Conservation (phyloP, 1,284 basidiomycete genomes). For the Prillingera fragicola region DNA sequence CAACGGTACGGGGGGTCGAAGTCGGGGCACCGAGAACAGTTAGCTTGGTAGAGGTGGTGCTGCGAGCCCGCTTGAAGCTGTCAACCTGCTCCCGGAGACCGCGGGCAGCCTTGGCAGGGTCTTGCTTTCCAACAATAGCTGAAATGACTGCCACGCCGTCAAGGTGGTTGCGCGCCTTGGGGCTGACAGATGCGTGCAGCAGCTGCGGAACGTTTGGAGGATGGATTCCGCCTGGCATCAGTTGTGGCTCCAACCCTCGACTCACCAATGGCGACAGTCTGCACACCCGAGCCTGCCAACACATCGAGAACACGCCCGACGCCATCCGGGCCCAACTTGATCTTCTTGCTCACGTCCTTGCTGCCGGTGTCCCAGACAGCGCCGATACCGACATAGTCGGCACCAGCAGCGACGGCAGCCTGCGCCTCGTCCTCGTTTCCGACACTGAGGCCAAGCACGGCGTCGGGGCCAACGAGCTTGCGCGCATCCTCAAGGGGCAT, state of each 20-base stretch:
- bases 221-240: slow-evolving; percentile 68
- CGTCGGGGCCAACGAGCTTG: slow-evolving; percentile 60
- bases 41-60: background rate
- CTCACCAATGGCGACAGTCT: slow-evolving; percentile 75
- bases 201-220: slow-evolving; percentile 65
- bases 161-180: slow-evolving; percentile 54
- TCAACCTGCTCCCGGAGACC: slow-evolving; percentile 41
- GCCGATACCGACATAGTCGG: slow-evolving; percentile 84
- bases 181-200: slow-evolving; percentile 63
- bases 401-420: slow-evolving; percentile 53
- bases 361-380: slow-evolving; percentile 68
- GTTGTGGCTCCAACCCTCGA: background rate
- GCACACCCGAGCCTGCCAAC: slow-evolving; percentile 60
- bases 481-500: slow-evolving; percentile 70
- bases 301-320: slow-evolving; percentile 61
- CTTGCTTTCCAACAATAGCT: slow-evolving; percentile 67
- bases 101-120: slow-evolving; percentile 59
- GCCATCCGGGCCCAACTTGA: slow-evolving; percentile 58
- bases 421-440: slow-evolving; percentile 62
- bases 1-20: slow-evolving; percentile 4
- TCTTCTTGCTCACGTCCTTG: slow-evolving; percentile 59
- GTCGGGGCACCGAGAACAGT: slow-evolving; percentile 12
- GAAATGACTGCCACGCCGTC: slow-evolving; percentile 88
- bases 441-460: slow-evolving; percentile 78
- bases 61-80: slow-evolving; percentile 36